Evolutionary conservation across 805 yeast genomes (phyloP).

Genomic region (Candida sonorensis): DNA sequence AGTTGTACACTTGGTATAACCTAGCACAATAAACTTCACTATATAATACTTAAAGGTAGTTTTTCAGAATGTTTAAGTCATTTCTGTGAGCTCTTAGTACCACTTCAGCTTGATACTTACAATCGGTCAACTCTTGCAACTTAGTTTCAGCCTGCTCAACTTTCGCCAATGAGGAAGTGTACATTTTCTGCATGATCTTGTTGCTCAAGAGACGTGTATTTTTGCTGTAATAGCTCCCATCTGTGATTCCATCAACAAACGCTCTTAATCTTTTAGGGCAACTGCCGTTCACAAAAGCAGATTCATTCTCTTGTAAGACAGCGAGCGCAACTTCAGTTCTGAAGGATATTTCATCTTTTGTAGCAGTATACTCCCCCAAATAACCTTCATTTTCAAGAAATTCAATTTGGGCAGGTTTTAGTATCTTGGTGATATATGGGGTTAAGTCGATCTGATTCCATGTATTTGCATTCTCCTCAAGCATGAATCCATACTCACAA

Average conservation of each 20-base stretch:
- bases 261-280: conserved; percentile 30
- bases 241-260: conserved; percentile 40
- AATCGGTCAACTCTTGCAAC: too few species aligned
- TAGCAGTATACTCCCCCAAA: conserved; percentile 68
- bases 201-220: conserved; percentile 26
- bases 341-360: conserved; percentile 49
- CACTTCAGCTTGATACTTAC: too few species aligned
- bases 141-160: too few species aligned
- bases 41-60: conserved; percentile 1
- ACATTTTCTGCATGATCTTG: conserved; percentile 28
- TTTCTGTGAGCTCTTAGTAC: conserved; percentile 12
- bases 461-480: conserved; percentile 35
- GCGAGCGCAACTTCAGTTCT: conserved; percentile 75
- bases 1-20: too few species aligned
- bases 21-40: too few species aligned
- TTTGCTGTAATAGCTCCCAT: conserved; percentile 34
- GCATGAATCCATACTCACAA: conserved; percentile 81
- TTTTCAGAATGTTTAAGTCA: conserved; percentile 2
- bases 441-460: conserved; percentile 73
- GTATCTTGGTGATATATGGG: conserved; percentile 28
- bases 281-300: conserved; percentile 2
- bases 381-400: conserved; percentile 51
- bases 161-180: too few species aligned
- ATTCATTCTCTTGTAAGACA: conserved; percentile 32
- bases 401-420: conserved; percentile 31